Base-by-base conservation (phyloP, 1,139 yeast genomes). In the Blastobotrys indianensis region DNA sequence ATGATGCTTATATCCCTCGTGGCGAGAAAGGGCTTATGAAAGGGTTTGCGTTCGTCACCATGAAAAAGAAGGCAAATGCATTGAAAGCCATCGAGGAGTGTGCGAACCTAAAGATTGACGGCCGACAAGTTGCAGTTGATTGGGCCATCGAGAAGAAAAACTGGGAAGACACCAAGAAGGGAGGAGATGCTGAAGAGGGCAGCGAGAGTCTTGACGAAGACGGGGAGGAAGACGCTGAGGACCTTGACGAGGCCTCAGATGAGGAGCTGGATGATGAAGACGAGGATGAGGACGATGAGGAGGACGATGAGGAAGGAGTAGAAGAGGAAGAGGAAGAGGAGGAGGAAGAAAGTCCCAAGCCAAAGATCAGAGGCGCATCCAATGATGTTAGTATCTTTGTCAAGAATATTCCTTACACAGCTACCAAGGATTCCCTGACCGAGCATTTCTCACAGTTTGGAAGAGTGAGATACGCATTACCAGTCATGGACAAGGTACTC, bases 21-120 rank as follows among this genome's bases (percentile, higher is more conserved):
- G 86, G 85, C 60, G 76, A 77, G 45, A 94, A 88, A 44, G 96
- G 97, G 10, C 82, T 77, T 63, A 85, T 92, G 94, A 73, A 85
- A 53, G 98, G 98, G 9, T 92, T 92, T 74, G 99, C 90, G 0
- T 94, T 92, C 65, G 90, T 92, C 16, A 83, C 94, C 1, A 85
- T 94, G 95, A 80, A 80, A 62, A 86, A 83, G 61, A 74, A 80
- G 51, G 70, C 78, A 29, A 81, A 85, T 53, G 97, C 98, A 41
- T 82, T 79, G 58, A 74, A 70, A 49, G 98, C 97, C 1, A 80
- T 90, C 32, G 84, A 85, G 56, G 88, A 76, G 36, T 73, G 81
- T 28, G 66, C 65, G 41, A 95, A 85, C 4, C 68, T 90, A 58
- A 81, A 86, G 65, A 85, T 94, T 49, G 88, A 82, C 58, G 97